Evolutionary conservation across 495 filamentous ascomycete genomes (phyloP).

Genomic region (Hypoxylon perforatum): DNA sequence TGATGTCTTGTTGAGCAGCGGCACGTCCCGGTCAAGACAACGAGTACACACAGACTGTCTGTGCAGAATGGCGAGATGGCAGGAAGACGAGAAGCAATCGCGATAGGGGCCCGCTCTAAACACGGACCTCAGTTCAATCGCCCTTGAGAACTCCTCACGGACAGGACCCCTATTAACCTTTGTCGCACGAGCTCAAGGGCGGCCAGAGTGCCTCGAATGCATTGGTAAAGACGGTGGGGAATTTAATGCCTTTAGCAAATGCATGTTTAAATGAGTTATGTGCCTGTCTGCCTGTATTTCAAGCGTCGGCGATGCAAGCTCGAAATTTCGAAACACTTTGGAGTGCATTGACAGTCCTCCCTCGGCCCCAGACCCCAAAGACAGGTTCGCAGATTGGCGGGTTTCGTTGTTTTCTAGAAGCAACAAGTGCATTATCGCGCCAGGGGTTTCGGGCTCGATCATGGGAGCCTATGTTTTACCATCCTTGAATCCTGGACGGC

Average conservation of each 20-base stretch:
- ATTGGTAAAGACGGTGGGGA: constrained; percentile 27
- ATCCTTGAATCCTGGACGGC: constrained; percentile 39
- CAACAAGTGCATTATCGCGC: constrained; percentile 7
- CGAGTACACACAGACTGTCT: constrained; percentile 5
- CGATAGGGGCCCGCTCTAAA: constrained; percentile 5
- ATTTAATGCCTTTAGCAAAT: constrained; percentile 26
- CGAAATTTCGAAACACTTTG: constrained; percentile 32
- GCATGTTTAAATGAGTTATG: constrained; percentile 23
- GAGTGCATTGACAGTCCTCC: constrained; percentile 27
- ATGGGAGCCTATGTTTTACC: constrained; percentile 37
- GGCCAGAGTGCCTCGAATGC: constrained; percentile 22
- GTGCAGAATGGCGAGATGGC: constrained; percentile 3
- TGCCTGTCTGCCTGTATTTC: constrained; percentile 11
- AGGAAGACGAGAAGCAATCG: constrained; percentile 13
- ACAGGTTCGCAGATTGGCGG: constrained; percentile 15
- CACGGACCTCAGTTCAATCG: too few species aligned
- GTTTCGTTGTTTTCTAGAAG: constrained; percentile 40
- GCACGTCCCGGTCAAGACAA: constrained; percentile 1
- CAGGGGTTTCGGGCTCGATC: constrained; percentile 31
- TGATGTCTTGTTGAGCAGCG: constrained; percentile 2
- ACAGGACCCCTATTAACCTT: constrained; percentile 4
- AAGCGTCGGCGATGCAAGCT: constrained; percentile 25
- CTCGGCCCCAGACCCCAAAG: constrained; percentile 12
- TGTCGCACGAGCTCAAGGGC: constrained; percentile 25
- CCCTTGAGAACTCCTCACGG: constrained; percentile 9